Conservation (phyloP, 805 yeast species). For the Kluyveromyces aestuarii region DNA sequence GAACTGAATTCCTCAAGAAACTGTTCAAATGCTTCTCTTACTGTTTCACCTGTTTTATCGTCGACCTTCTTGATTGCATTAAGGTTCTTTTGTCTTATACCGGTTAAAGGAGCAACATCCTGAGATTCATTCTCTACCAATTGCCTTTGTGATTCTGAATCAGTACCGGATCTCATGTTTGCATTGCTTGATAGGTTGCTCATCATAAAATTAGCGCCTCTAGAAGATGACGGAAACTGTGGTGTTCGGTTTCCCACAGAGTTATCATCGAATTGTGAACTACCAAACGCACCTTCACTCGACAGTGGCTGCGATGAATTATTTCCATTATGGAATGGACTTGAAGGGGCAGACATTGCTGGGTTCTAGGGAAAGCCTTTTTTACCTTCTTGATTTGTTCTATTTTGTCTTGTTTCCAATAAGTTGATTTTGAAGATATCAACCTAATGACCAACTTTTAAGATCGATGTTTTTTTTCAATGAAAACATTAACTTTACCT, state of each 20-base stretch:
- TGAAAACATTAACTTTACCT: not conserved
- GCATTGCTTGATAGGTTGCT: slow-evolving; percentile 22
- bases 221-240: slow-evolving; percentile 20
- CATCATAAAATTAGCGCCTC: slow-evolving; percentile 23
- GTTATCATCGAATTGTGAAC: slow-evolving; percentile 4
- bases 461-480: not conserved
- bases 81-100: slow-evolving; percentile 44
- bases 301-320: slow-evolving; percentile 2
- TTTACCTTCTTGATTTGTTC: not conserved
- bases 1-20: slow-evolving; percentile 63
- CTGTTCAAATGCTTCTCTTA: slow-evolving; percentile 80
- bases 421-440: not conserved
- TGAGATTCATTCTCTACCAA: slow-evolving; percentile 3
- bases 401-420: not conserved
- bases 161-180: slow-evolving; percentile 1
- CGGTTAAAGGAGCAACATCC: slow-evolving; percentile 20
- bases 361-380: not conserved
- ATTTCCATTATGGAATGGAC: slow-evolving; percentile 2
- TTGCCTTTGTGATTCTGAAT: slow-evolving; percentile 12
- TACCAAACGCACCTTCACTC: slow-evolving; percentile 1
- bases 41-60: slow-evolving; percentile 90
- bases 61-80: slow-evolving; percentile 74
- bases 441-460: not conserved
- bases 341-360: slow-evolving; percentile 1
- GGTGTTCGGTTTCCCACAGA: slow-evolving; percentile 6